Evolutionary conservation across 2,329 filamentous ascomycete species (phyloP).

Genomic region (Emmonsia crescens): DNA sequence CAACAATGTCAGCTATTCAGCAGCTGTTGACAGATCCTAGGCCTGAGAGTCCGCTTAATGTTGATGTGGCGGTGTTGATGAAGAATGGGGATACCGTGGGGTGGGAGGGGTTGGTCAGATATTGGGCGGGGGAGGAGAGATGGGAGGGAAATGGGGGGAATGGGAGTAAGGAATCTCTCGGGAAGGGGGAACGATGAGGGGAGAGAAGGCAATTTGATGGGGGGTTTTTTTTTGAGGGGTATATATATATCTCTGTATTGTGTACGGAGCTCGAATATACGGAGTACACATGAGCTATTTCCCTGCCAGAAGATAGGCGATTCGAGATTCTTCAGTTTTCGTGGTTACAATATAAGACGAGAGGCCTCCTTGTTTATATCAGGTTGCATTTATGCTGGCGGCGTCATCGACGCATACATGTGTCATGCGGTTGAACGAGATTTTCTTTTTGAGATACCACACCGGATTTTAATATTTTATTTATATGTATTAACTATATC

Average conservation of each 20-base stretch:
- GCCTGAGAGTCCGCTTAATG: conserved; percentile 39
- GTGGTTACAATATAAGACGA: neutral
- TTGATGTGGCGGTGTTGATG: conserved; percentile 38
- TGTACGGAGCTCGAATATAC: neutral
- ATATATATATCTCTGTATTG: neutral
- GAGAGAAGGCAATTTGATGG: neutral
- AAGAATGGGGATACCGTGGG: conserved; percentile 35
- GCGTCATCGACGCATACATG: neutral
- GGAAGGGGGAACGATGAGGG: neutral
- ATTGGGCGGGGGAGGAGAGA: conserved; percentile 37
- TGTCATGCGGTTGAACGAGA: neutral
- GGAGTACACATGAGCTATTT: neutral
- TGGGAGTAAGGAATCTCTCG: neutral
- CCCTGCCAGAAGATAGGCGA: neutral
- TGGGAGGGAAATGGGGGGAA: conserved; percentile 24
- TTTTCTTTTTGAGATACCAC: neutral
- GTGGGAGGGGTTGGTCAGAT: conserved; percentile 38
- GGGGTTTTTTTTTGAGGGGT: neutral
- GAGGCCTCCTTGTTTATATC: neutral
- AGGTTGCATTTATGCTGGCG: neutral
- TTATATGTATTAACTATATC: neutral
- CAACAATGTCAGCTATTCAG: conserved; percentile 37
- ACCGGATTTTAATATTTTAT: neutral
- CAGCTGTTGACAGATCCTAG: conserved; percentile 36
- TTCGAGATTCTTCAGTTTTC: neutral